phyloP scores from a whole-genome alignment of 768 basidiomycete genomes.

The Mycena floridula region DNA sequence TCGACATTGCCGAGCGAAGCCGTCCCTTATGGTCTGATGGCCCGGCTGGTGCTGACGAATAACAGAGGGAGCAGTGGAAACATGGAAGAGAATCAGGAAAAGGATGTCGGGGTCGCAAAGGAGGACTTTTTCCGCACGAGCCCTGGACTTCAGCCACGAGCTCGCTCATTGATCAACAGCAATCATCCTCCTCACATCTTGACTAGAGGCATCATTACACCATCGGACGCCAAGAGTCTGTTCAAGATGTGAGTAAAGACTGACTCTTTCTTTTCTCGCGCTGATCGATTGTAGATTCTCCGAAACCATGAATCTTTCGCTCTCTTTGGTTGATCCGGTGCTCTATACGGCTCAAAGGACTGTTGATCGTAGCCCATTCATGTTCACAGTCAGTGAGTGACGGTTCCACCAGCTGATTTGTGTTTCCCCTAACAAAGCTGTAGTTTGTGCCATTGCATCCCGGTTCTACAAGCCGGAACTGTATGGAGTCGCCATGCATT shows the following conservation, averaged over 20 bases:
- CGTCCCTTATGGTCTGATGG: conserved; percentile 72
- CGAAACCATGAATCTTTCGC: conserved; percentile 73
- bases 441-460: conserved; percentile 86
- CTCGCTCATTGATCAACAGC: conserved; percentile 32
- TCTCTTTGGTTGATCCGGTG: conserved; percentile 76
- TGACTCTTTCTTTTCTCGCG: background rate
- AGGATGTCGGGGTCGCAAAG: conserved; percentile 66
- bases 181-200: conserved; percentile 60
- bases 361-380: conserved; percentile 79
- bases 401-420: too few relatives aligned
- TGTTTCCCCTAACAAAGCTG: too few relatives aligned
- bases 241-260: conserved; percentile 54
- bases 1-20: conserved; percentile 56
- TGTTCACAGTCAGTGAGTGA: conserved; percentile 84
- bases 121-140: conserved; percentile 61
- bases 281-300: conserved; percentile 66
- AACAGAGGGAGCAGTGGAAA: conserved; percentile 26
- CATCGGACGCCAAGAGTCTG: conserved; percentile 61
- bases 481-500: conserved; percentile 66
- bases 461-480: conserved; percentile 75
- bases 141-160: conserved; percentile 34
- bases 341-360: conserved; percentile 82
- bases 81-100: conserved; percentile 37
- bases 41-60: conserved; percentile 50
- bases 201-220: conserved; percentile 53